Percentiles rank a stretch among this genome's conserved stretches.
Evolutionary conservation across 306 rosid genomes (phyloP).

Genomic region (Prunus dulcis): DNA sequence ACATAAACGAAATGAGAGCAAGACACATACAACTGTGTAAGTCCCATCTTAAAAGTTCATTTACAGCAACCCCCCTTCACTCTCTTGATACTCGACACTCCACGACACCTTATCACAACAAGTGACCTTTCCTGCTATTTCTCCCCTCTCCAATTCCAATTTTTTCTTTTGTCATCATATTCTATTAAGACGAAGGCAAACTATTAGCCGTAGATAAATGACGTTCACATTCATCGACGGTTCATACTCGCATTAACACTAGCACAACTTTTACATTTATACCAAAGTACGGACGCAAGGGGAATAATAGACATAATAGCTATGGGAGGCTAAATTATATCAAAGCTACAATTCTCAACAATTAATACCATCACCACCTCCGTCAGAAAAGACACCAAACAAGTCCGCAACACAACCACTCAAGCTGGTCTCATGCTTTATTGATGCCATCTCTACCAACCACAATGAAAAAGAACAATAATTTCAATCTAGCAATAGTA

Average conservation of each 20-base stretch:
- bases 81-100: too few relatives aligned
- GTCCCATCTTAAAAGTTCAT: constrained; percentile 17
- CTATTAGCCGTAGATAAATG: too few relatives aligned
- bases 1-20: background rate
- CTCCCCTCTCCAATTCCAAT: too few relatives aligned
- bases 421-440: background rate
- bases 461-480: background rate
- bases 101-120: too few relatives aligned
- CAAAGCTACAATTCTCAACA: background rate
- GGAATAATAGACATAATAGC: too few relatives aligned
- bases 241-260: too few relatives aligned
- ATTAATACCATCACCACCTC: background rate
- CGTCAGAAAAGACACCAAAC: background rate
- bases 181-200: too few relatives aligned
- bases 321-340: background rate
- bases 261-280: too few relatives aligned
- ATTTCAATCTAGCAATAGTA: background rate
- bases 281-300: too few relatives aligned
- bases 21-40: background rate
- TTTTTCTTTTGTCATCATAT: too few relatives aligned
- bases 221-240: too few relatives aligned
- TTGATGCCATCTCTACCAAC: background rate
- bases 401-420: background rate
- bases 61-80: background rate
- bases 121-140: too few relatives aligned